Evolutionary conservation across 140 eudicot genomes (phyloP), one percentile per base, ranked within the genome.

Genomic region (Flaveria floridana): DNA sequence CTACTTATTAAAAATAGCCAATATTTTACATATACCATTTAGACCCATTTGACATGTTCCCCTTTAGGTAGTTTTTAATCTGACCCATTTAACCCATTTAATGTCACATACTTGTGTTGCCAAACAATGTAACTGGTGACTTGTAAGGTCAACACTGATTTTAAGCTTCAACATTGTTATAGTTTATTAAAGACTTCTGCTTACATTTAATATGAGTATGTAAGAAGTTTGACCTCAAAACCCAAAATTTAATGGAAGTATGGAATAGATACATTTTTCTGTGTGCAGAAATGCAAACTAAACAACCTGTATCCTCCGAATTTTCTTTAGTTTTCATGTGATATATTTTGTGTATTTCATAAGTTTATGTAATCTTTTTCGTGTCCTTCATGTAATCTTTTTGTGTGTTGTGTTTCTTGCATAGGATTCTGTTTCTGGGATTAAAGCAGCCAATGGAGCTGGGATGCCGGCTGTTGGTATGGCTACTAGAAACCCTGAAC

Each of bases 401-500:
- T 64, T 48, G 30, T 37, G 56, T 21, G 52, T 51, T 83, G 46
- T 68, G 41, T 44, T 25, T 74, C 7, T 61, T 74, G 18, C 18
- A 10, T 4, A 90, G 97, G 98, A 93, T 80, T 93, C 98, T 5
- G 84, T 84, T 64, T 88, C 98, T 34, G 97, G 98, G 58, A 93
- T 83, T 70, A 90, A 88, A 85, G 97, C 98, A 19, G 97, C 97
- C 8, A 84, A 83, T 37, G 91, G 87, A 13, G 98, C 98, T 57
- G 94, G 98, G 72, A 90, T 90, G 97, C 82, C 89, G 3, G 98
- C 87, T 1, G 89, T 93, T 37, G 98, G 91, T 5, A 72, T 93
- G 83, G 85, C 86, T 48, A 81, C 86, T 26, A 85, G 98, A 78
- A 93, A 93, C 77, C 96, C 98, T 0, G 89, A 90, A 75, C 56